Percentiles rank a stretch among this genome's conserved stretches.
phyloP scores from a whole-genome alignment of 2,329 filamentous ascomycete genomes.

The Rhynchosporium agropyri region DNA sequence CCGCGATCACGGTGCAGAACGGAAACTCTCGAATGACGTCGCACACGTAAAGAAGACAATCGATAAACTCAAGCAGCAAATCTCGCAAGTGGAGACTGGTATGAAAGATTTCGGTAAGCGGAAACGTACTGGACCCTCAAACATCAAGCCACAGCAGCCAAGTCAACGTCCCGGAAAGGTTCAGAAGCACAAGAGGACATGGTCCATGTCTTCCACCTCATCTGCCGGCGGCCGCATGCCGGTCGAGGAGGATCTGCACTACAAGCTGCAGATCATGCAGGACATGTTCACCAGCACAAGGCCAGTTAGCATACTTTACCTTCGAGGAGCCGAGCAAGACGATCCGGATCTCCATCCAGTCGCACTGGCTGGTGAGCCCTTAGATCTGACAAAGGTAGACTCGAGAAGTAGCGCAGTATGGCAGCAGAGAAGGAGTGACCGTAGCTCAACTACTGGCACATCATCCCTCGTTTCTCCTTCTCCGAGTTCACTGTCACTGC shows the following conservation, averaged over 20 bases:
- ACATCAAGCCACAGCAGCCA: conserved; percentile 45
- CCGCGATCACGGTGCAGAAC: conserved; percentile 91
- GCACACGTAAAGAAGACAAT: conserved; percentile 96
- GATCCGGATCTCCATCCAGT: conserved; percentile 81
- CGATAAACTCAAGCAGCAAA: conserved; percentile 93
- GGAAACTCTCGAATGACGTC: conserved; percentile 92
- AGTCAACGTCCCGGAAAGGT: conserved; percentile 75
- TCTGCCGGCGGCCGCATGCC: conserved; percentile 60
- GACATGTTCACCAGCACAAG: conserved; percentile 89
- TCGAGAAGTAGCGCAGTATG: conserved; percentile 40
- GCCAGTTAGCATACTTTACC: conserved; percentile 75
- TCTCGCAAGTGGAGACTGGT: conserved; percentile 72
- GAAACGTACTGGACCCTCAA: conserved; percentile 56
- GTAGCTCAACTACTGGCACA: conserved; percentile 59
- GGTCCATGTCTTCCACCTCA: conserved; percentile 86
- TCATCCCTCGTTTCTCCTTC: conserved; percentile 68
- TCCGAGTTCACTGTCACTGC: conserved; percentile 65
- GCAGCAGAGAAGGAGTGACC: conserved; percentile 53
- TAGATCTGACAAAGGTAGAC: conserved; percentile 58
- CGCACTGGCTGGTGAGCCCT: conserved; percentile 67
- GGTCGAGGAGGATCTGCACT: conserved; percentile 74
- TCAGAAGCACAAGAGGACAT: conserved; percentile 88
- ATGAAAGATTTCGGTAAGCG: conserved; percentile 69
- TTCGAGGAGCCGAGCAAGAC: conserved; percentile 75
- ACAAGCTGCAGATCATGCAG: conserved; percentile 76